phyloP scores from a whole-genome alignment of 768 basidiomycete genomes.

The Polyporus arcularius region DNA sequence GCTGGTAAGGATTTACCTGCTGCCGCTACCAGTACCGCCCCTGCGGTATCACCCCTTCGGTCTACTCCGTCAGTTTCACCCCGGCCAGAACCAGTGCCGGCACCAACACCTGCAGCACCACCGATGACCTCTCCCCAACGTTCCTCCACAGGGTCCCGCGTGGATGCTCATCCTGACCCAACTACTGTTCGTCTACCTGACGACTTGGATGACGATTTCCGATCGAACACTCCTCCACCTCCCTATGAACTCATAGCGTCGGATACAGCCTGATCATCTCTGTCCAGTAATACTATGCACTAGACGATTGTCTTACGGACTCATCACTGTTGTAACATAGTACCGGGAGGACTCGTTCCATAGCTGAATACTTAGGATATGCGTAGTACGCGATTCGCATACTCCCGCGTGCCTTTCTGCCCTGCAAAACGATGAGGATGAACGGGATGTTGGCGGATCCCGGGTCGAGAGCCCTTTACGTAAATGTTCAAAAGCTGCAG shows the following conservation, averaged over 20 bases:
- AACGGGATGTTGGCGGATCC: neutral
- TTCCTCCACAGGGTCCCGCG: neutral
- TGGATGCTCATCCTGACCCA: neutral
- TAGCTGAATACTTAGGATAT: too few species aligned
- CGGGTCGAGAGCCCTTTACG: slow-evolving; percentile 6
- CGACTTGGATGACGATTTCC: slow-evolving; percentile 10
- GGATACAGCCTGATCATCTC: neutral
- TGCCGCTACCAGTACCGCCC: slow-evolving; percentile 20
- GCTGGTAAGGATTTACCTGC: slow-evolving; percentile 72
- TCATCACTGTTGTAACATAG: too few species aligned
- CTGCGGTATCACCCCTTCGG: neutral
- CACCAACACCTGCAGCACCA: neutral
- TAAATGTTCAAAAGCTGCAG: slow-evolving; percentile 13
- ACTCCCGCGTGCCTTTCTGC: too few species aligned
- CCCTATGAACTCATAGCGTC: slow-evolving; percentile 21
- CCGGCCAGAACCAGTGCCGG: neutral
- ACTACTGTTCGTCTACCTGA: slow-evolving; percentile 12
- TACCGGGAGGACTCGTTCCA: too few species aligned
- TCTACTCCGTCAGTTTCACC: slow-evolving; percentile 31
- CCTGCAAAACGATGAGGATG: too few species aligned
- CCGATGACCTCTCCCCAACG: neutral
- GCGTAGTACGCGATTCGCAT: too few species aligned
- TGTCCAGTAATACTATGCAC: too few species aligned
- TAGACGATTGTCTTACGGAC: too few species aligned
- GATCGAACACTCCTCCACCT: slow-evolving; percentile 20